Evolutionary conservation across 1,139 yeast species (phyloP).

Genomic region (Suhomyces panamericanus): DNA sequence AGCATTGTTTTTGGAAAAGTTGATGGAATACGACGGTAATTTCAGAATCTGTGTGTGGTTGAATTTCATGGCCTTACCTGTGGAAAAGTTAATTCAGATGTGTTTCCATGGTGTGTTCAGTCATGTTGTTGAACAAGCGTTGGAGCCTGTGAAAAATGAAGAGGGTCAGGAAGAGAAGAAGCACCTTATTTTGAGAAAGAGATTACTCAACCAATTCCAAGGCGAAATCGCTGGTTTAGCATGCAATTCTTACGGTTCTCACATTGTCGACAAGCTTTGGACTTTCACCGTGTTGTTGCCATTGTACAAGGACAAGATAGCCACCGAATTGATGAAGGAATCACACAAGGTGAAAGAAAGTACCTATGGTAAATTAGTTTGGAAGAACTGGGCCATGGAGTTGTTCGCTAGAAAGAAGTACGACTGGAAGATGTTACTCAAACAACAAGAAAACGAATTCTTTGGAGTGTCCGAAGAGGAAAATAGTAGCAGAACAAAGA

Average conservation of each 20-base stretch:
- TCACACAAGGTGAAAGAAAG: slow-evolving; percentile 77
- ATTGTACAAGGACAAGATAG: slow-evolving; percentile 84
- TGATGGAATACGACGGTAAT: slow-evolving; percentile 63
- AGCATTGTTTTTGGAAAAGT: slow-evolving; percentile 68
- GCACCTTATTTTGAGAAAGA: slow-evolving; percentile 58
- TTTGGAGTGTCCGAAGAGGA: slow-evolving; percentile 27
- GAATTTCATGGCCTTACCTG: slow-evolving; percentile 59
- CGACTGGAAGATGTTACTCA: slow-evolving; percentile 80
- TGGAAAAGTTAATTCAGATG: slow-evolving; percentile 63
- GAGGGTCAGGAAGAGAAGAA: slow-evolving; percentile 40
- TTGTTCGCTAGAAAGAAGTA: slow-evolving; percentile 67
- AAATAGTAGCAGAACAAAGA: slow-evolving; percentile 27
- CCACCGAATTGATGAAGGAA: slow-evolving; percentile 61
- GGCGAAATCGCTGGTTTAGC: slow-evolving; percentile 58
- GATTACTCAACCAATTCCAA: slow-evolving; percentile 67
- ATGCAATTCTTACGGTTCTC: slow-evolving; percentile 90
- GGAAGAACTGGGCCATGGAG: slow-evolving; percentile 95
- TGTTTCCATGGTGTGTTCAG: slow-evolving; percentile 87
- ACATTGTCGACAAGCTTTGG: slow-evolving; percentile 85
- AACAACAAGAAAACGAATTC: slow-evolving; percentile 64
- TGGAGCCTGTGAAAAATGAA: slow-evolving; percentile 36
- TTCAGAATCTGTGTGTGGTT: slow-evolving; percentile 61
- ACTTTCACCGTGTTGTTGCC: slow-evolving; percentile 72
- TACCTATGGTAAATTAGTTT: slow-evolving; percentile 83
- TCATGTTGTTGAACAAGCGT: slow-evolving; percentile 71